Percentiles rank a stretch among this genome's conserved stretches.
phyloP scores from a whole-genome alignment of 2,329 filamentous ascomycete genomes.

The Coniella vitis region DNA sequence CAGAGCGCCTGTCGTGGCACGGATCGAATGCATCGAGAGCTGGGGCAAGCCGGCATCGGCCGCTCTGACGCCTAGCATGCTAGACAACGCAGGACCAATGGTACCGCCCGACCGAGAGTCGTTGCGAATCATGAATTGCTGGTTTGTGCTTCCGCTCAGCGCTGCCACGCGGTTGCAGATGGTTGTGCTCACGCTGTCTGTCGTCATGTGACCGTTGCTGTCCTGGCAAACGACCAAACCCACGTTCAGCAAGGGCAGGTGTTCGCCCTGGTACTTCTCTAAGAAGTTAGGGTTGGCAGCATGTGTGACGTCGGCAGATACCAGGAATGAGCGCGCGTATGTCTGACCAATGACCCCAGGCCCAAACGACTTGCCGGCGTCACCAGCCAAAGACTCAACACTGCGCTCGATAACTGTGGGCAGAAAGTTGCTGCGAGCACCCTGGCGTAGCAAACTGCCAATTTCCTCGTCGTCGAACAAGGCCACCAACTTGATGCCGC shows the following conservation, averaged over 20 bases:
- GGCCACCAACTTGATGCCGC: constrained; percentile 82
- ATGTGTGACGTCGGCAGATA: constrained; percentile 90
- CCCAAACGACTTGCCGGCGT: constrained; percentile 39
- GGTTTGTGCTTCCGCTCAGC: constrained; percentile 62
- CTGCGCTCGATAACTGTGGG: constrained; percentile 74
- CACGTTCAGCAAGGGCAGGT: constrained; percentile 82
- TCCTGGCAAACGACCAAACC: constrained; percentile 76
- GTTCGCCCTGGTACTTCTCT: constrained; percentile 72
- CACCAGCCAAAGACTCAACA: constrained; percentile 58
- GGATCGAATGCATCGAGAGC: constrained; percentile 87
- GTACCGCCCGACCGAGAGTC: constrained; percentile 86
- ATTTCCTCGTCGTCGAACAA: constrained; percentile 98
- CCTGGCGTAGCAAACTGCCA: constrained; percentile 82
- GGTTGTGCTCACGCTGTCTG: constrained; percentile 77
- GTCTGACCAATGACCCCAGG: constrained; percentile 68
- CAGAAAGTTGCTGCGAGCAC: constrained; percentile 83
- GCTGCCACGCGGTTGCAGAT: constrained; percentile 74
- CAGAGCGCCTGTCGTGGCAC: constrained; percentile 77
- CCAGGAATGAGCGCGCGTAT: constrained; percentile 84
- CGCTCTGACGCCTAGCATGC: constrained; percentile 70
- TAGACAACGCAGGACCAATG: constrained; percentile 85
- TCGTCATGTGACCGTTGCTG: constrained; percentile 93
- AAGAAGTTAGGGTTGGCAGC: constrained; percentile 94
- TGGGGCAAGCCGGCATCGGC: constrained; percentile 88
- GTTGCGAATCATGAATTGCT: constrained; percentile 92